Evolutionary conservation across 192 early-diverging fungal species (phyloP), one percentile per base, ranked within the genome.

Genomic region (Entrophospora sp.): DNA sequence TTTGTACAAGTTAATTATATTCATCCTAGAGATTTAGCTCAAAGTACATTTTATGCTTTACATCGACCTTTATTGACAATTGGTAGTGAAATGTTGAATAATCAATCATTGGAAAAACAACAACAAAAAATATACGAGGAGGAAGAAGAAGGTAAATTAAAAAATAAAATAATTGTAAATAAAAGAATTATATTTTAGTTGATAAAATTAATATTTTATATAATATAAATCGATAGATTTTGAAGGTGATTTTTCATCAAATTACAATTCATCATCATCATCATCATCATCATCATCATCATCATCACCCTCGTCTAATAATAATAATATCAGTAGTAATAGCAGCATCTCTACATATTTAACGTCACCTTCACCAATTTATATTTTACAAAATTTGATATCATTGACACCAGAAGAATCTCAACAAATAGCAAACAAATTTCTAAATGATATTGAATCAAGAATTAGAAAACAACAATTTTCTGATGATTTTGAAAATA

Each of bases 1-100:
- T 56, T 56, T 56, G 53, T 56, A 13, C 9, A 22, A 27, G 8
- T 18, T 5, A 56, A 34, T 27, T 34, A 56, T 56, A 30, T 56
- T 32, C 9, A 34, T 18, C 28, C 25, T 5, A 56, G 53, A 56
- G 83, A 85, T 55, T 69, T 85, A 13, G 81, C 81, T n/a, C 73
- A 80, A 40, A 78, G 74, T 32, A 71, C 79, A 22, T 85, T 85
- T 70, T 85, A 81, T 64, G 79, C 83, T 13, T 69, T 81, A n/a
- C 77, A 85, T 61, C 75, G 81, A 32, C 83, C 83, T 42, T 57
- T 82, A 20, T 69, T 31, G 12, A 61, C 59, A 5, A 36, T 61
- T 14, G 27, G 30, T 44, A 35, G 38, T 18, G 13, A 61, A 35
- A 7, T 42, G 36, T 6, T 14, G 28, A 6, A 14, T 13, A 24